phyloP scores from a whole-genome alignment of 148 eudicot species.

The Gaultheria prostrata region DNA sequence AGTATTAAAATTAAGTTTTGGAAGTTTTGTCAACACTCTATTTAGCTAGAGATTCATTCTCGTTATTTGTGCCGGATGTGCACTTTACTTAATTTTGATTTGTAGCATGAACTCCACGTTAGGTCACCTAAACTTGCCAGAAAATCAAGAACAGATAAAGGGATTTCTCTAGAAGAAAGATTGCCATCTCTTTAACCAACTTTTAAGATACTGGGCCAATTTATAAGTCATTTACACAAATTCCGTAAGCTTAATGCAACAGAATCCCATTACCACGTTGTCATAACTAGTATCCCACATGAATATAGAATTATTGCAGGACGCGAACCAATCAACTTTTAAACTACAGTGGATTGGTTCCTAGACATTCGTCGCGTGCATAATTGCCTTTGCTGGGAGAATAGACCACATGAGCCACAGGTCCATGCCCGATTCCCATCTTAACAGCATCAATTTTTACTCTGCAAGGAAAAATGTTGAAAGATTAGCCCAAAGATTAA shows the following conservation, averaged over 20 bases:
- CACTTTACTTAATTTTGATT: not conserved
- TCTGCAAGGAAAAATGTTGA: not conserved
- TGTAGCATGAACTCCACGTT: not conserved
- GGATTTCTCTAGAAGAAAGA: not conserved
- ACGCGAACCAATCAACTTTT: slow-evolving; percentile 16
- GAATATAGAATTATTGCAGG: slow-evolving; percentile 18
- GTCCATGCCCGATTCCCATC: not conserved
- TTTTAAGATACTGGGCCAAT: not conserved
- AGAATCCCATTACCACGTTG: not conserved
- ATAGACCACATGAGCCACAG: not conserved
- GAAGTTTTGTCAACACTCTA: not conserved
- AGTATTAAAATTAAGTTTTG: not conserved
- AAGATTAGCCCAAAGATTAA: not conserved
- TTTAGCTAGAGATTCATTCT: too few species aligned
- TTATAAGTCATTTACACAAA: not conserved
- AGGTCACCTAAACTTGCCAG: too few species aligned
- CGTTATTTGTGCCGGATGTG: not conserved
- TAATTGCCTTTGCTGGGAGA: not conserved
- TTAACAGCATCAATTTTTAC: slow-evolving; percentile 5
- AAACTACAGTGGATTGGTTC: slow-evolving; percentile 8
- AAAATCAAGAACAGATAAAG: not conserved
- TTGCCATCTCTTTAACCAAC: not conserved
- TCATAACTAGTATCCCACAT: not conserved
- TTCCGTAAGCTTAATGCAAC: not conserved
- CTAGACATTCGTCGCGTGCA: not conserved